Conservation (phyloP, 768 basidiomycete species). For the Bullera alba region DNA sequence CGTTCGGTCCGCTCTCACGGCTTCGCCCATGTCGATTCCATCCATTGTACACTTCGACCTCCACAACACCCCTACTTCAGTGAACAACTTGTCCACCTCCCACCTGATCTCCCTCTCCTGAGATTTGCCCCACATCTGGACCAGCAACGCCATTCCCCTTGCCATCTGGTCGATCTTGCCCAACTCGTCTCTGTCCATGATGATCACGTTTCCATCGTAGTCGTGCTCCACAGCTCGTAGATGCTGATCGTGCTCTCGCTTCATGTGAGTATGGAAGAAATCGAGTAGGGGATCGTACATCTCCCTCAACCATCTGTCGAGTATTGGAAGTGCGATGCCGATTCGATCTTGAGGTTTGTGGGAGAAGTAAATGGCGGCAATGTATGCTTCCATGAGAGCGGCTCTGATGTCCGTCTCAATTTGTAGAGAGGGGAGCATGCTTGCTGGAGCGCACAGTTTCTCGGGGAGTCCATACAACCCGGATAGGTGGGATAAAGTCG, state of each 20-base stretch:
- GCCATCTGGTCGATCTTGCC: conserved; percentile 14
- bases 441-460: conserved; percentile 23
- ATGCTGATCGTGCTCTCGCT: conserved; percentile 30
- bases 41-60: conserved; percentile 24
- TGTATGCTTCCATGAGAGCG: conserved; percentile 40
- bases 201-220: conserved; percentile 11
- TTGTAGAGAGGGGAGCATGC: conserved; percentile 17
- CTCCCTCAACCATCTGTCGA: conserved; percentile 37
- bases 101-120: conserved; percentile 22
- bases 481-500: conserved; percentile 38
- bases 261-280: conserved; percentile 38
- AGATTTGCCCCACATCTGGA: conserved; percentile 13
- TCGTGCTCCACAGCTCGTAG: conserved; percentile 15
- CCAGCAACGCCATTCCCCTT: conserved; percentile 24
- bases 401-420: conserved; percentile 33
- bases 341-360: conserved; percentile 14
- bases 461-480: conserved; percentile 37
- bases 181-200: conserved; percentile 24
- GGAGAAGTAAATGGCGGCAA: conserved; percentile 38
- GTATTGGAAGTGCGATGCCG: conserved; percentile 13
- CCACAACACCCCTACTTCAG: conserved; percentile 31
- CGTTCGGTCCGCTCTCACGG: conserved; percentile 28
- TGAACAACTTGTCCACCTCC: conserved; percentile 26
- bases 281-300: conserved; percentile 40
- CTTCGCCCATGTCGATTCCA: conserved; percentile 30